These are phyloP conservation scores for Pseudohyphozyma bogoriensis DNA, from an alignment of 768 basidiomycete species.

Conservation along the genomic window DNA sequence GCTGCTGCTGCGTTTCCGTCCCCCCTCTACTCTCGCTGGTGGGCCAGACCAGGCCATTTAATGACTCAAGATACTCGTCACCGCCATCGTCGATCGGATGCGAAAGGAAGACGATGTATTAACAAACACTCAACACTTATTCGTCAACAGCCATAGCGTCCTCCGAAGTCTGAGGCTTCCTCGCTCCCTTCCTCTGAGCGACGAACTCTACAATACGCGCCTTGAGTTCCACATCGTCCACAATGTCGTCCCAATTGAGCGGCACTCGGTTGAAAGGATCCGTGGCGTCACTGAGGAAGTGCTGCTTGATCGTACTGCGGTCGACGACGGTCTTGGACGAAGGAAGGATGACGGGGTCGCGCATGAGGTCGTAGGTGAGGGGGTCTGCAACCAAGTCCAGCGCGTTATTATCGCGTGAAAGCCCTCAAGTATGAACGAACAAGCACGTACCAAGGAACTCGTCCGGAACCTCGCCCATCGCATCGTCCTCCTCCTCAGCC, in stretches of 20 bases:
- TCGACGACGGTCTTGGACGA: constrained; percentile 71
- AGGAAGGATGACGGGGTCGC: constrained; percentile 83
- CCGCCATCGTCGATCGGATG: no score
- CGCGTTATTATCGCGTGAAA: neutral
- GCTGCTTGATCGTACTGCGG: constrained; percentile 85
- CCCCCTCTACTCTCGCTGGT: no score
- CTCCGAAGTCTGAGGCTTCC: neutral
- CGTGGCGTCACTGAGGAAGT: constrained; percentile 65
- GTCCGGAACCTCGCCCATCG: constrained; percentile 84
- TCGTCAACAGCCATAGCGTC: neutral
- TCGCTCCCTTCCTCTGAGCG: constrained; percentile 39
- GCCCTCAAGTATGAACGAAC: neutral
- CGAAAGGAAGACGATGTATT: no score
- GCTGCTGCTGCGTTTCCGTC: no score
- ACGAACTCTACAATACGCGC: constrained; percentile 63
- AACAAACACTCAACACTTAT: no score
- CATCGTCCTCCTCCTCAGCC: constrained; percentile 68
- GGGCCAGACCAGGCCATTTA: no score
- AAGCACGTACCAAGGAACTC: constrained; percentile 70
- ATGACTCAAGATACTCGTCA: no score
- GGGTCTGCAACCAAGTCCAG: constrained; percentile 51
- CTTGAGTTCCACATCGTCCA: constrained; percentile 51
- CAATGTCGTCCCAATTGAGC: constrained; percentile 64
- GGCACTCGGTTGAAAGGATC: constrained; percentile 95
- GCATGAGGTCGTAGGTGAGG: constrained; percentile 85